Base-by-base conservation (phyloP, 495 filamentous ascomycete species). In the Rostrohypoxylon terebratum region DNA sequence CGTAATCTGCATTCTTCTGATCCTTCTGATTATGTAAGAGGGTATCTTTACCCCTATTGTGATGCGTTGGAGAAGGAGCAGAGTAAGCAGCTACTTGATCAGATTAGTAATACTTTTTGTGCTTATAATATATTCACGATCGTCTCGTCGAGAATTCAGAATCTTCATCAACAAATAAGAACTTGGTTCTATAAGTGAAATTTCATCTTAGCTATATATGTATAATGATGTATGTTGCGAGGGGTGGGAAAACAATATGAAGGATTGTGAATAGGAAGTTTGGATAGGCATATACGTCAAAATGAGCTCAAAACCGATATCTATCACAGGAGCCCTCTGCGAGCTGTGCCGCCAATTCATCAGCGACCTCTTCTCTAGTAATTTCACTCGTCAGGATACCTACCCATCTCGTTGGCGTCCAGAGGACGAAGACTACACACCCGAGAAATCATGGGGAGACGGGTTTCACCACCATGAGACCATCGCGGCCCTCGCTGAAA, bases 291-390 rank as follows among this genome's bases (percentile, higher is more conserved):
- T 16, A 11, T n/a, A 3, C 2, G n/a, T 14, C 21, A 65, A 64
- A 3, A 73, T 73, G 70, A 61, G 16, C 6, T 34, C 60, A 11
- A 42, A 7, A 14, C 36, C 53, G 8, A 13, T 50, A 11, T 4
- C 13, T 47, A 66, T 73, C 16, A 62, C 60, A 9, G 48, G 61
- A 13, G 44, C 66, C 0, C 61, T 73, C 13, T 73, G 71, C 20
- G 48, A 66, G 16, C 42, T 69, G 21, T 73, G 71, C n/a, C 44
- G 42, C 40, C 60, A 73, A 31, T 73, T 73, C 53, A 53, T 68
- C 34, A 28, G 18, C 34, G 36, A 73, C 16, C 61, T 73, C 21
- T 73, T 69, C 61, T 21, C 55, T 16, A 69, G 66, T 23, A 20
- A 59, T 9, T 69, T 73, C 18, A 16, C 42, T 13, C 51, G 9